These are phyloP conservation scores for Cymbopogon citratus DNA, from an alignment of 176 grass and related monocot genomes.

Conservation along the genomic window DNA sequence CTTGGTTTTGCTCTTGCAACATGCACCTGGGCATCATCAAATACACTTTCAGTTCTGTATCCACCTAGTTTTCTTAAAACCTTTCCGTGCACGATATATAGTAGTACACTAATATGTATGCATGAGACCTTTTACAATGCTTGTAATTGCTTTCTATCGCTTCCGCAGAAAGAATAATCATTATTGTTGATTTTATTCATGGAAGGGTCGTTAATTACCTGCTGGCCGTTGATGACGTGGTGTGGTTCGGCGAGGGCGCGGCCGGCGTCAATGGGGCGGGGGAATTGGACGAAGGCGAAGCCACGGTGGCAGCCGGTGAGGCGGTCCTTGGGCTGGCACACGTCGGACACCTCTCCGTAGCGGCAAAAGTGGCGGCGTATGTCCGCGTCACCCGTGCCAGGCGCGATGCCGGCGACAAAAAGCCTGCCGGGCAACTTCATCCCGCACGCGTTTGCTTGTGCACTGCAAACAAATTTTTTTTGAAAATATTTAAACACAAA, in stretches of 20 bases:
- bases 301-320: neutral
- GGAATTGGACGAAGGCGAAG: conserved; percentile 37
- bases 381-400: neutral
- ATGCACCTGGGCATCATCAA: neutral
- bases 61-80: neutral
- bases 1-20: neutral
- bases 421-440: neutral
- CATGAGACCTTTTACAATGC: too few species aligned
- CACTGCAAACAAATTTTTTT: too few species aligned
- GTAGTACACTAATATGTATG: too few species aligned
- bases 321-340: conserved; percentile 24
- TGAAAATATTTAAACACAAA: too few species aligned
- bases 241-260: neutral
- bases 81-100: too few species aligned
- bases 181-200: too few species aligned
- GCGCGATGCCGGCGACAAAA: conserved; percentile 28
- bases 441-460: too few species aligned
- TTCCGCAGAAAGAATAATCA: too few species aligned
- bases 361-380: conserved; percentile 21
- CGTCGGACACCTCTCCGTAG: conserved; percentile 39
- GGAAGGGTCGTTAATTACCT: too few species aligned
- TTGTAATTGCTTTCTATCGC: too few species aligned
- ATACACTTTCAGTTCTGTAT: neutral
- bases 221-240: neutral
- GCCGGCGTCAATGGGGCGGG: neutral